phyloP scores from a whole-genome alignment of 352 stramenopile genomes.

The Phytophthora sansomeana region DNA sequence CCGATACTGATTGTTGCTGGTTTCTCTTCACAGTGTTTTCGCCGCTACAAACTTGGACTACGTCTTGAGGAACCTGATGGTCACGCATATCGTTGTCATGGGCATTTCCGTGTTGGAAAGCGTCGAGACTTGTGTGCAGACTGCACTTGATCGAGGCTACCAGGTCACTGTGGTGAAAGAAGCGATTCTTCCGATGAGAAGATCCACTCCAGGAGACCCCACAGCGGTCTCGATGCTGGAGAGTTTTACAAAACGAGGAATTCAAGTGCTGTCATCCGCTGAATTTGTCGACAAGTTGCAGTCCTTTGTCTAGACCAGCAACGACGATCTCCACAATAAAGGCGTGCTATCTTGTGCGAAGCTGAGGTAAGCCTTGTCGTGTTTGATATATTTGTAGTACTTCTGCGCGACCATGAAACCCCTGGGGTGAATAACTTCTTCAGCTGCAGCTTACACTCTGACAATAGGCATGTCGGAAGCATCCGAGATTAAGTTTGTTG shows the following conservation, averaged over 20 bases:
- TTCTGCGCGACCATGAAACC: constrained; percentile 7
- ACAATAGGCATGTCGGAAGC: constrained; percentile 6
- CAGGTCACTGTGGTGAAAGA: constrained; percentile 88
- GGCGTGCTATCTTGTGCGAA: too few relatives aligned
- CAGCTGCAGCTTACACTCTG: background rate
- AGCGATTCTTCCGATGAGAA: constrained; percentile 49
- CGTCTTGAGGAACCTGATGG: constrained; percentile 85
- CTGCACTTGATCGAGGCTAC: constrained; percentile 89
- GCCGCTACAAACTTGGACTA: constrained; percentile 91
- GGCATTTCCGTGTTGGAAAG: constrained; percentile 88
- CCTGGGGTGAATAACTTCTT: background rate
- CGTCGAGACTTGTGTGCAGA: constrained; percentile 82
- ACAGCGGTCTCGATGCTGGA: constrained; percentile 42
- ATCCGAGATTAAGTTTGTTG: constrained; percentile 17
- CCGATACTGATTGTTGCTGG: constrained; percentile 6
- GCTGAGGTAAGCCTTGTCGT: too few relatives aligned
- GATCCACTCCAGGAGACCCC: background rate
- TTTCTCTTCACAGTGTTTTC: constrained; percentile 86
- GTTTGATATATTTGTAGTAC: constrained; percentile 30
- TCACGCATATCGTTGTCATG: constrained; percentile 87
- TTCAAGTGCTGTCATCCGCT: constrained; percentile 36
- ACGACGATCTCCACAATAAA: too few relatives aligned
- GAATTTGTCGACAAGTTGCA: constrained; percentile 50
- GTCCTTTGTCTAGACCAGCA: constrained; percentile 44
- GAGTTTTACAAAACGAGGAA: constrained; percentile 34